Conservation (phyloP, 768 basidiomycete species). For the Rhodotorula kratochvilovae region DNA sequence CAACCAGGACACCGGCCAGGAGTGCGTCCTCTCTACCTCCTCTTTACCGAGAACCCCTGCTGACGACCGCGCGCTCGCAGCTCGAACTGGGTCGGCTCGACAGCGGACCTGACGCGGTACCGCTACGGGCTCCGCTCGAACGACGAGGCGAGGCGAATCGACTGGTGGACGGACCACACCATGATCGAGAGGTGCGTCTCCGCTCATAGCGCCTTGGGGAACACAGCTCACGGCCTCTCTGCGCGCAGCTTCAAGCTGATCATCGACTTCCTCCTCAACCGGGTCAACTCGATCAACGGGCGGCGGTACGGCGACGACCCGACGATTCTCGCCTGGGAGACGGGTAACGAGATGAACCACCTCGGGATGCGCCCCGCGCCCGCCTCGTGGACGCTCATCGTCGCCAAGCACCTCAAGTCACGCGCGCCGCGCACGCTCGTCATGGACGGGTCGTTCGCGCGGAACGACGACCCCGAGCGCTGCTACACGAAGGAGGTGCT, state of each 20-base stretch:
- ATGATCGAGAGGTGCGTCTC: slow-evolving; percentile 32
- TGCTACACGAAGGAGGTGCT: slow-evolving; percentile 40
- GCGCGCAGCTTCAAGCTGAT: slow-evolving; percentile 32
- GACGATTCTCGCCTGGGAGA: slow-evolving; percentile 43
- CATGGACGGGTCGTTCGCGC: slow-evolving; percentile 42
- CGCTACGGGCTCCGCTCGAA: slow-evolving; percentile 24
- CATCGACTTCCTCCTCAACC: slow-evolving; percentile 41
- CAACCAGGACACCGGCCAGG: slow-evolving; percentile 40
- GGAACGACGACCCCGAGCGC: slow-evolving; percentile 32
- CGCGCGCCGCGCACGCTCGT: slow-evolving; percentile 41
- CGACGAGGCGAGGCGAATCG: slow-evolving; percentile 32
- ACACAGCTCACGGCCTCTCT: neutral
- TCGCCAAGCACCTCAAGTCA: slow-evolving; percentile 41
- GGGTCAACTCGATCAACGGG: slow-evolving; percentile 43
- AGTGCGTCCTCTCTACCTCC: slow-evolving; percentile 1
- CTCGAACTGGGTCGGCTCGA: slow-evolving; percentile 41
- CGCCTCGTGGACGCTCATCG: slow-evolving; percentile 38
- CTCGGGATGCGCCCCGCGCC: slow-evolving; percentile 38
- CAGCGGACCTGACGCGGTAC: slow-evolving; percentile 25
- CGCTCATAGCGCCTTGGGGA: neutral
- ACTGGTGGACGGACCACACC: slow-evolving; percentile 38
- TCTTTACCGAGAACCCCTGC: neutral
- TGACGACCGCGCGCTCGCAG: neutral
- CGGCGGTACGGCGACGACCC: slow-evolving; percentile 42
- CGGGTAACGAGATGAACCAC: slow-evolving; percentile 42